Percentiles rank a stretch among this genome's conserved stretches.
phyloP scores from a whole-genome alignment of 768 basidiomycete genomes.

The Candolleomyces aberdarensis region DNA sequence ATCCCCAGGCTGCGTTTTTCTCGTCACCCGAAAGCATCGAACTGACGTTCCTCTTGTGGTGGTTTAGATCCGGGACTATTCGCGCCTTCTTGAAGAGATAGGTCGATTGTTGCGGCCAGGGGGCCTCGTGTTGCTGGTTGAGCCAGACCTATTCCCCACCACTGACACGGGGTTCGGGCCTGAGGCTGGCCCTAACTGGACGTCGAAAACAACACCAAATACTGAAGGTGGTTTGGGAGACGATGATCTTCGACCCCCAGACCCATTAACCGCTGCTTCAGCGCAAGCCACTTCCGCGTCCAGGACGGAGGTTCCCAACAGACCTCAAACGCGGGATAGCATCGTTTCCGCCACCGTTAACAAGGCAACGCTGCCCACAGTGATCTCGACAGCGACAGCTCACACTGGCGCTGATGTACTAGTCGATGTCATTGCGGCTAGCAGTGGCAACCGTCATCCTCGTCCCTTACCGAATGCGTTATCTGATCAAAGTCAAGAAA shows the following conservation, averaged over 20 bases:
- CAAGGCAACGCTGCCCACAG: no score
- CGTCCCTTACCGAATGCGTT: no score
- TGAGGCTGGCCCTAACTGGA: not conserved
- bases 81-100: conserved; percentile 57
- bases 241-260: not conserved
- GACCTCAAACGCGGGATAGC: no score
- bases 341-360: no score
- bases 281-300: not conserved
- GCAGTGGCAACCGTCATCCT: no score
- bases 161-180: not conserved
- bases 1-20: not conserved
- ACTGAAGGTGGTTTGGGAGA: not conserved
- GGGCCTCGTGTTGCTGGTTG: conserved; percentile 65
- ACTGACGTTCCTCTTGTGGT: conserved; percentile 4
- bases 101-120: conserved; percentile 67
- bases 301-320: not conserved
- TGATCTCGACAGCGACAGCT: no score
- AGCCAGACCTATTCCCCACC: conserved; percentile 51
- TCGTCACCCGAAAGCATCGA: no score
- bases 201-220: not conserved
- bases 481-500: no score
- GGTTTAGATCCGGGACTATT: conserved; percentile 58
- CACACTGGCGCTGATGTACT: no score
- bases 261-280: not conserved
- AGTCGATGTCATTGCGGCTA: no score